Base-by-base conservation (phyloP, 306 rosid genomes). In the Alnus rubra region DNA sequence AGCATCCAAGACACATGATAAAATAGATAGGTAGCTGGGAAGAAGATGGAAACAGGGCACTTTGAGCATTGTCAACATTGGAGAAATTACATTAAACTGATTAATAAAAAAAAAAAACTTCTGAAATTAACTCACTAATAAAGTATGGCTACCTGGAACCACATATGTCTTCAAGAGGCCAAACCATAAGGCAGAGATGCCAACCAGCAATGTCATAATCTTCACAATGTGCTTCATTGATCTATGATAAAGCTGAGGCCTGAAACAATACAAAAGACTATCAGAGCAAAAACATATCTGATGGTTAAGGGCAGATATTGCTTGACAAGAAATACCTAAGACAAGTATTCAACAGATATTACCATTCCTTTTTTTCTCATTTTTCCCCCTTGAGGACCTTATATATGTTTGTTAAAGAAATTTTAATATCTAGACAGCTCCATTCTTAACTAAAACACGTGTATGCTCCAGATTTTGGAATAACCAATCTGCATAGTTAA, bases 1-100 rank as follows among this genome's bases (percentile, higher is more conserved):
- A 88, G 83, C 91, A 88, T 74, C 91, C 91, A 13, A 88, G 86
- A 23, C 86, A 81, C 28, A 86, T 81, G 19, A 86, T 30, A n/a
- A 83, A 84, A 75, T 88, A 88, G 45, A 88, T 77, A 23, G 89
- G 89, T 53, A 84, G 83, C 86, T 86, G 85, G 70, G 68, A 76
- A 59, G 55, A 73, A 4, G 44, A 76, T 73, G 62, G 39, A 42
- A 73, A 71, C 39, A 47, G 37, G 54, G 59, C 33, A 67, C 8
- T 2, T 73, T 54, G 39, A 75, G 69, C 58, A 47, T 49, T 42
- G 15, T 42, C n/a, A 37, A 72, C 56, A 30, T 33, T 7, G 49
- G 56, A 62, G 13, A 58, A 1, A 69, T 47, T 18, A 69, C 23
- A 44, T 28, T 18, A 54, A 69, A 69, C 16, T 31, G 45, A 69